phyloP scores from a whole-genome alignment of 2,329 filamentous ascomycete species.

The Polychaeton citri region DNA sequence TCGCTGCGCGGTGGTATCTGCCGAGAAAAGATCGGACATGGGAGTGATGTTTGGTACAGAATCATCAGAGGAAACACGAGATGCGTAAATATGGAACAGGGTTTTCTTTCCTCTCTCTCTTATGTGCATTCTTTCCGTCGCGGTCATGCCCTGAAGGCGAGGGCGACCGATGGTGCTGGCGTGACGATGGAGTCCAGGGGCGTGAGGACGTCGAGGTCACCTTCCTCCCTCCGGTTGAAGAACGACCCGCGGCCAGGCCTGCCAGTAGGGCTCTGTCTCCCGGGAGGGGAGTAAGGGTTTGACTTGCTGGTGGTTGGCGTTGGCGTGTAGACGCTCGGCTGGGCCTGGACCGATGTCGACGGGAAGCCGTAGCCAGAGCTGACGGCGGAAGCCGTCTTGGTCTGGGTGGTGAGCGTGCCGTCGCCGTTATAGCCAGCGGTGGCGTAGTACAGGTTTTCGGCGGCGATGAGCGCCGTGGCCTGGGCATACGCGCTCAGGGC shows the following conservation, averaged over 20 bases:
- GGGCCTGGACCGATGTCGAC: not conserved
- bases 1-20: too few species aligned
- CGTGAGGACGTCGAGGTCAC: too few species aligned
- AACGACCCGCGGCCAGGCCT: not conserved
- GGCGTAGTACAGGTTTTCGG: constrained; percentile 12
- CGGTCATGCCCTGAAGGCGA: not conserved
- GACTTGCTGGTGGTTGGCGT: not conserved
- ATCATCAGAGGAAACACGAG: too few species aligned
- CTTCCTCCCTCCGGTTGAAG: too few species aligned
- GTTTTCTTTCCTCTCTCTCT: too few species aligned
- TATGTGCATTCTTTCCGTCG: too few species aligned
- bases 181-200: not conserved
- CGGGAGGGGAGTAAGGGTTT: not conserved
- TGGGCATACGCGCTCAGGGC: constrained; percentile 14
- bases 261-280: not conserved
- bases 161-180: not conserved
- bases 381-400: constrained; percentile 7
- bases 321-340: not conserved
- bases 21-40: too few species aligned
- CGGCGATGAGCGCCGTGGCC: constrained; percentile 9
- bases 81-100: too few species aligned
- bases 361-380: constrained; percentile 11
- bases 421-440: constrained; percentile 14
- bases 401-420: constrained; percentile 3
- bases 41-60: too few species aligned